Evolutionary conservation across 1,284 basidiomycete genomes (phyloP).

Genomic region (Cerrena zonata): DNA sequence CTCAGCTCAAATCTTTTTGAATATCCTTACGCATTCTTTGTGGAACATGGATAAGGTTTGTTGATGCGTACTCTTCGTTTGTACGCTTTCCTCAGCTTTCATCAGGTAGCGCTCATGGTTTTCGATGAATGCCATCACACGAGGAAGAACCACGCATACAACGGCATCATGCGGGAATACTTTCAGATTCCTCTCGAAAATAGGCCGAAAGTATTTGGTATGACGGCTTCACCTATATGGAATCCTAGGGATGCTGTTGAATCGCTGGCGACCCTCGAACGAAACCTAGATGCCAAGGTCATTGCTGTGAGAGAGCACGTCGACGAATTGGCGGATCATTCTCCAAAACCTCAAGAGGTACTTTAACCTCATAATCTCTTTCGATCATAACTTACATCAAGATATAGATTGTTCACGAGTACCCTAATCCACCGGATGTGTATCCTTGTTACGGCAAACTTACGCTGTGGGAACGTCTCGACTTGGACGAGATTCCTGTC

Average conservation of each 20-base stretch:
- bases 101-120: conserved; percentile 66
- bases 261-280: conserved; percentile 60
- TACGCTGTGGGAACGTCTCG: conserved; percentile 49
- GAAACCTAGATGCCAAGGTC: conserved; percentile 65
- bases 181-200: conserved; percentile 40
- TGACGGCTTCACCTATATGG: conserved; percentile 84
- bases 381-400: not conserved
- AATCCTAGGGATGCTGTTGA: conserved; percentile 58
- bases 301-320: conserved; percentile 65
- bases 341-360: conserved; percentile 65
- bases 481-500: conserved; percentile 37
- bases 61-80: conserved; percentile 1
- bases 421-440: conserved; percentile 40
- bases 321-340: conserved; percentile 55
- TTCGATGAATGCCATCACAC: conserved; percentile 83
- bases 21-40: conserved; percentile 71
- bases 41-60: conserved; percentile 62
- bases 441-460: conserved; percentile 51
- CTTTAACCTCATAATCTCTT: conserved; percentile 11
- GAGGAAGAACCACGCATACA: conserved; percentile 75
- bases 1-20: conserved; percentile 74
- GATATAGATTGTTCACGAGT: conserved; percentile 53
- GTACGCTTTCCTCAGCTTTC: not conserved
- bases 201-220: conserved; percentile 79
- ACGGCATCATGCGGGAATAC: conserved; percentile 76